Base-by-base conservation (phyloP, 2,329 filamentous ascomycete genomes). In the Fusarium bactridioides region DNA sequence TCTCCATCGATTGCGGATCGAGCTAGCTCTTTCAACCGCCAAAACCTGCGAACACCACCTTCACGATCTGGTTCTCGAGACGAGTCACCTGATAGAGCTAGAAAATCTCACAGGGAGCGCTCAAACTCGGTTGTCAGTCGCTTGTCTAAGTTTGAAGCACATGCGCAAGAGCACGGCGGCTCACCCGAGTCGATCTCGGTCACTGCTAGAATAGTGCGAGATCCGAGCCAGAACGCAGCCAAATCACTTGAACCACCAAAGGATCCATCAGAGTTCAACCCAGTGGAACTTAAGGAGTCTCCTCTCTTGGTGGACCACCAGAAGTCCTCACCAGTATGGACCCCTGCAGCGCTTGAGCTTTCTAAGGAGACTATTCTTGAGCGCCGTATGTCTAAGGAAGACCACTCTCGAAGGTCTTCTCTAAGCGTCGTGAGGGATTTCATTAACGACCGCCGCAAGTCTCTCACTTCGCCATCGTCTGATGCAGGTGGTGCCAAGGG, bases 191-290 rank as follows among this genome's bases (percentile, higher is more conserved):
- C 94, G 2, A 90, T 97, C n/a, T 95, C 94, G 50, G 94, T 97
- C 16, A 96, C 93, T 23, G 93, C 95, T 54, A 90, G 92, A 57
- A 97, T 97, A 70, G 85, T 97, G 41, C 90, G 94, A 53, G 92
- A 93, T 72, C 84, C 87, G 16, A 80, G 79, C 25, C 84, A 87
- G 38, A 79, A 79, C 25, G 82, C 83, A 45, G 80, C 82, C 10
- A 82, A 80, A 64, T 79, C 79, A 25, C 77, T 83, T 4, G 86
- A 88, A 23, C 74, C 79, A 5, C 81, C 80, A 5, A 81, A 79
- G 41, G 84, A 85, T 56, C 76, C 78, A 23, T 80, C 78, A 5
- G 87, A 89, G 23, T 86, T 83, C 68, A 79, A 78, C 41, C 83
- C 84, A 10, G 70, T 88, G 43, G 86, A 90, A 23, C 79, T 91